A percentile compares a stretch with the other conserved stretches of the same genome.
Conservation (phyloP, 257 asterid genomes). For the Capsicum rhomboideum region DNA sequence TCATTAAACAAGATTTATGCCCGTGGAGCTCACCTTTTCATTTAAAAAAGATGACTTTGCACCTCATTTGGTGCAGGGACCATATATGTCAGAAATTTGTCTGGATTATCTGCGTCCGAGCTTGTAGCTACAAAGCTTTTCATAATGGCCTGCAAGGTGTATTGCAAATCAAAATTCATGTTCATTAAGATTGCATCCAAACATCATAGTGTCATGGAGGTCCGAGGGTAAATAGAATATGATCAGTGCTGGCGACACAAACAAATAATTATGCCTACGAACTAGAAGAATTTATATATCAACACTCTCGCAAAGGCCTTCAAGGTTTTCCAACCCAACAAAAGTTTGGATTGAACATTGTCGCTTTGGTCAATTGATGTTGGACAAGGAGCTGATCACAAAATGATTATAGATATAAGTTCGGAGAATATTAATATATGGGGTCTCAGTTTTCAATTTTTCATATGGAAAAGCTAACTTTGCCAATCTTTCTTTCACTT, state of each 20-base stretch:
- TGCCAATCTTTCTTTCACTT: not conserved
- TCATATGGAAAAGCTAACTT: not conserved
- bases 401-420: not conserved
- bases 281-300: not conserved
- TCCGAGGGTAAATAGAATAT: not conserved
- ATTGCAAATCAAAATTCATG: not conserved
- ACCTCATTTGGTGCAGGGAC: slow-evolving; percentile 87
- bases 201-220: not conserved
- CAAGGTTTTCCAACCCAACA: not conserved
- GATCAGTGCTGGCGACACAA: not conserved
- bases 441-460: not conserved
- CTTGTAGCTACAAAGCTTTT: slow-evolving; percentile 64
- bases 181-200: not conserved
- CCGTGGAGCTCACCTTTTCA: not conserved
- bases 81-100: slow-evolving; percentile 88
- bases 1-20: not conserved
- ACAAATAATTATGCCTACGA: not conserved
- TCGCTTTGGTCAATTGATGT: not conserved
- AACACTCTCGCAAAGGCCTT: not conserved
- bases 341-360: not conserved
- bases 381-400: not conserved
- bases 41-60: not conserved
- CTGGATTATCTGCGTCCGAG: slow-evolving; percentile 48
- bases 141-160: slow-evolving; percentile 76
- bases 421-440: not conserved